Percentiles rank a stretch among this genome's conserved stretches.
Conservation (phyloP, 257 asterid species). For the Vinca minor region DNA sequence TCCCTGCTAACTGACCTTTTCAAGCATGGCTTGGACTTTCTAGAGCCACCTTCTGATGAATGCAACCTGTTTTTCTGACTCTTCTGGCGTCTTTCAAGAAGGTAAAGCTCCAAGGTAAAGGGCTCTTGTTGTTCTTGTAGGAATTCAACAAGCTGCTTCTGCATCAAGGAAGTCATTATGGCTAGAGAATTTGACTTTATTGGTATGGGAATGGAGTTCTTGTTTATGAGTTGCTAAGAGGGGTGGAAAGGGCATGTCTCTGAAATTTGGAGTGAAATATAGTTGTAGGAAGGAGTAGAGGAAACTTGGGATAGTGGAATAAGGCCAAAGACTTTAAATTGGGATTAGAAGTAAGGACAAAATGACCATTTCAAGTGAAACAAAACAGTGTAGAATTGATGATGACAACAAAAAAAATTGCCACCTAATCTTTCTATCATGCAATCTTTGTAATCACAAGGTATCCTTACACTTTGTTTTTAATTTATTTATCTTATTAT, state of each 20-base stretch:
- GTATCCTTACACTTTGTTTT: conserved; percentile 19
- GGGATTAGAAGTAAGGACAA: conserved; percentile 18
- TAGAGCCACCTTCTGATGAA: conserved; percentile 2
- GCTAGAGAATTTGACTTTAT: conserved; percentile 11
- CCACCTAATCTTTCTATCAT: conserved; percentile 14
- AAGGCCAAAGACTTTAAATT: conserved; percentile 29
- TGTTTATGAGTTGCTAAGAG: conserved; percentile 22
- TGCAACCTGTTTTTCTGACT: conserved; percentile 9
- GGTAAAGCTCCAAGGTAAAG: conserved; percentile 47
- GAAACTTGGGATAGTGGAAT: too few species aligned
- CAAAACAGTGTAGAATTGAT: background rate
- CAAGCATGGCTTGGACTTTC: conserved; percentile 7
- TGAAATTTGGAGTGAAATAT: conserved; percentile 14
- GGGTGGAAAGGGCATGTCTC: conserved; percentile 4
- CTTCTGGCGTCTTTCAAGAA: conserved; percentile 37
- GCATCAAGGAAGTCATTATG: conserved; percentile 10
- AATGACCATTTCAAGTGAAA: conserved; percentile 10
- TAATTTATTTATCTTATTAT: too few species aligned
- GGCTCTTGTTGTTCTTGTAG: conserved; percentile 81
- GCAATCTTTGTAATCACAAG: conserved; percentile 24
- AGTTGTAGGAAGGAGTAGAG: conserved; percentile 18
- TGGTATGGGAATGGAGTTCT: too few species aligned
- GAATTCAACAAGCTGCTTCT: conserved; percentile 33
- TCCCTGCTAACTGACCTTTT: conserved; percentile 26
- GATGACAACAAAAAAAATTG: conserved; percentile 4